Evolutionary conservation across 768 basidiomycete species (phyloP).

Genomic region (Tubosaeta brunneosetosa): DNA sequence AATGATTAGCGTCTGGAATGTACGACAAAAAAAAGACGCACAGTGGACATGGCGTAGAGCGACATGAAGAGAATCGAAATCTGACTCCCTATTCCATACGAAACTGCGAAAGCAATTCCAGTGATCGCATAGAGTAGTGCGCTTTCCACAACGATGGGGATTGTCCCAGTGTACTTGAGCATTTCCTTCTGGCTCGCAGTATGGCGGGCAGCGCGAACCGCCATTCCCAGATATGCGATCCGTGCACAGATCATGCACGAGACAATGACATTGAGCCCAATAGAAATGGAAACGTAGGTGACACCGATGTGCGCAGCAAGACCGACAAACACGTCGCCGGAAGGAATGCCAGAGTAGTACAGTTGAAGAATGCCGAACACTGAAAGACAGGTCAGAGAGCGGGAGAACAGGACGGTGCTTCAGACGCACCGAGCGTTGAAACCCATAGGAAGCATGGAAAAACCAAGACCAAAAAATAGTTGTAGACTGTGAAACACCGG

Average conservation of each 20-base stretch:
- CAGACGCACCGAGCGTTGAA: not conserved
- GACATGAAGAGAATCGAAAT: constrained; percentile 5
- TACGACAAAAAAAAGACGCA: not conserved
- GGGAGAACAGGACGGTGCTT: not conserved
- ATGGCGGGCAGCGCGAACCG: not conserved
- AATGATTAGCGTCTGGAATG: not conserved
- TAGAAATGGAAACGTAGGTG: not conserved
- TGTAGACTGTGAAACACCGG: not conserved
- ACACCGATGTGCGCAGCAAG: not conserved
- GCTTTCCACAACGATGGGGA: constrained; percentile 8
- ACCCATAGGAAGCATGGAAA: not conserved
- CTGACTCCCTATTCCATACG: constrained; percentile 2
- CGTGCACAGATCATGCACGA: not conserved
- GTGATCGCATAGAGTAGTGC: constrained; percentile 7
- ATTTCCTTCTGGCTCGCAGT: not conserved
- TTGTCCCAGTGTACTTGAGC: not conserved
- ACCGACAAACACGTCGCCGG: not conserved
- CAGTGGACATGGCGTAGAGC: constrained; percentile 6
- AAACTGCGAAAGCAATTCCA: constrained; percentile 8
- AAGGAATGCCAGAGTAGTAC: not conserved
- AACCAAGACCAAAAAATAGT: not conserved
- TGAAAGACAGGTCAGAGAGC: not conserved
- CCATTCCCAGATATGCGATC: not conserved
- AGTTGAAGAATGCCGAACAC: not conserved
- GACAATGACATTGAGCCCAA: not conserved